Percentiles rank a stretch among this genome's conserved stretches.
Evolutionary conservation across 768 basidiomycete genomes (phyloP).

Genomic region (Boletus sensibilis): DNA sequence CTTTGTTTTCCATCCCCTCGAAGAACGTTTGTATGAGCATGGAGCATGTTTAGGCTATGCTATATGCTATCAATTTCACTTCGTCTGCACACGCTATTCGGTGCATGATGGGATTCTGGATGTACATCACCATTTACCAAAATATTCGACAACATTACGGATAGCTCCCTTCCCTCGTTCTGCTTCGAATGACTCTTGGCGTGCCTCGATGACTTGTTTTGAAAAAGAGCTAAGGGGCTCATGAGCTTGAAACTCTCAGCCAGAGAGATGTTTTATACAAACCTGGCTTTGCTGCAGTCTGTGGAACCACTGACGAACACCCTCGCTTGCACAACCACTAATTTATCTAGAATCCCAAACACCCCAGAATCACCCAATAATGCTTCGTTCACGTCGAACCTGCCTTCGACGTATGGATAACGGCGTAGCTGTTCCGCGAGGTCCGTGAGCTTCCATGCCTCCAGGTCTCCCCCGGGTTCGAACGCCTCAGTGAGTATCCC

Average conservation of each 20-base stretch:
- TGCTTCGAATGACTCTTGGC: slow-evolving; percentile 29
- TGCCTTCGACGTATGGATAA: slow-evolving; percentile 25
- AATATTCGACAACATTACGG: slow-evolving; percentile 45
- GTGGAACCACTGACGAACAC: slow-evolving; percentile 51
- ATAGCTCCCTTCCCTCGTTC: slow-evolving; percentile 15
- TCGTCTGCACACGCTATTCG: background rate
- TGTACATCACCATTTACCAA: slow-evolving; percentile 33
- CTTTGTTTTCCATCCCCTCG: background rate
- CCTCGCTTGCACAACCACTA: slow-evolving; percentile 47
- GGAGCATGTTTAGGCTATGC: slow-evolving; percentile 30
- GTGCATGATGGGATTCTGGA: background rate
- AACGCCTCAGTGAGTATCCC: slow-evolving; percentile 45
- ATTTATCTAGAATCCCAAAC: slow-evolving; percentile 56
- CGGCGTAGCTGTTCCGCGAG: slow-evolving; percentile 36
- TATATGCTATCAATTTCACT: slow-evolving; percentile 15
- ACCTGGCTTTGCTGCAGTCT: slow-evolving; percentile 51
- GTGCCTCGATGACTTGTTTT: slow-evolving; percentile 47
- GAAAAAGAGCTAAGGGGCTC: slow-evolving; percentile 46
- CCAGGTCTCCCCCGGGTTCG: slow-evolving; percentile 38
- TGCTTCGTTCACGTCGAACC: slow-evolving; percentile 24
- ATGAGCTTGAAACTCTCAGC: background rate
- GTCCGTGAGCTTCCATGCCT: slow-evolving; percentile 43
- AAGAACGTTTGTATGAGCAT: slow-evolving; percentile 31
- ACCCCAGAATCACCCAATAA: slow-evolving; percentile 49
- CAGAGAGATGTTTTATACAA: background rate